Base-by-base conservation (phyloP, 371 early-diverging fungal species). In the Lichtheimia hyalospora region DNA sequence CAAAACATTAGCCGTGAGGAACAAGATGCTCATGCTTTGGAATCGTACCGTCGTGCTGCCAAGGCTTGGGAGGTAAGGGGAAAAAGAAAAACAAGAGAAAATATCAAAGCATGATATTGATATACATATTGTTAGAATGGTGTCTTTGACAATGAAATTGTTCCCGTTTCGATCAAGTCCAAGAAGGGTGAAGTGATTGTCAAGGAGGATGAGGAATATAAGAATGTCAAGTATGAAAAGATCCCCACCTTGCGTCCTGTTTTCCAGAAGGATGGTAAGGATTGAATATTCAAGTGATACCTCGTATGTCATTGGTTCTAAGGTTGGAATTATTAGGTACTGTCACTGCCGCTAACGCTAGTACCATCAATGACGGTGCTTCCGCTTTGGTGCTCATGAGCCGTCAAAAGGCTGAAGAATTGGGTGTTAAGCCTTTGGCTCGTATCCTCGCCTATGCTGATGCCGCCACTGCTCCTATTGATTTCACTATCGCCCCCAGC, bases 261-360 rank as follows among this genome's bases (percentile, higher is more conserved):
- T 5, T 89, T 89, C 62, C 84, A 86, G 56, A 84, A 83, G 73
- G 79, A 84, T 43, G 89, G 81, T 67, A 51, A 49, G 52, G 34
- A 18, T 46, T 14, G 16, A 44, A 34, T 46, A 6, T 8, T 34
- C 10, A 8, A 34, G 12, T 46, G 34, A 8, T 34, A 34, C n/a
- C n/a, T n/a, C n/a, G 51, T 48, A 34, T 25, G 13, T 50, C 50
- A 23, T 5, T 21, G 50, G 50, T 23, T 21, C n/a, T 13, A 21
- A 13, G 55, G 20, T 20, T 56, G 13, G 34, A 51, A 61, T 65
- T 61, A 61, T 41, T 65, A 77, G 90, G 92, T 15, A 92, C 96
- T 27, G 96, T 97, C 49, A 97, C 98, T 16, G 97, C 97, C 23
- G 94, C 96, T 62, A 99, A 97, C 75, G 88, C 98, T 41, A 92